phyloP scores from a whole-genome alignment of 208 protist genomes.

The Trypanosoma caninum region DNA sequence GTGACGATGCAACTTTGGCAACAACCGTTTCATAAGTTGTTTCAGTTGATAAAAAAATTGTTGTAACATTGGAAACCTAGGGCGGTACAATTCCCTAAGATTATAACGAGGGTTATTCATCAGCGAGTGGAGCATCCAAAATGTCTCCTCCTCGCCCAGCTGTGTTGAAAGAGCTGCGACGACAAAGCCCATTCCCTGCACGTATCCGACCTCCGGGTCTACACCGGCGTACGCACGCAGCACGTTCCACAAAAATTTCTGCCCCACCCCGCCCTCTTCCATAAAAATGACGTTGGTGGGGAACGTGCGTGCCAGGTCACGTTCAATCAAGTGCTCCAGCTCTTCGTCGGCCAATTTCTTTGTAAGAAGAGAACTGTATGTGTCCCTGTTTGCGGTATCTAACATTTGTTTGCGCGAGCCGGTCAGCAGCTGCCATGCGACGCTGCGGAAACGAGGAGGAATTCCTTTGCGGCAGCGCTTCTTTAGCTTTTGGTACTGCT shows the following conservation, averaged over 20 bases:
- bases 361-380: constrained; percentile 62
- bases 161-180: constrained; percentile 86
- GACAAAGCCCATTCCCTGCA: constrained; percentile 94
- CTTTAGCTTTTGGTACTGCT: constrained; percentile 80
- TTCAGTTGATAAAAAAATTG: constrained; percentile 89
- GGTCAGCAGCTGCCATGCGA: constrained; percentile 86
- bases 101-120: constrained; percentile 84
- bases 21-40: constrained; percentile 60
- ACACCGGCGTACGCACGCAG: constrained; percentile 87
- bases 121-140: constrained; percentile 88
- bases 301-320: constrained; percentile 87
- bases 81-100: constrained; percentile 83
- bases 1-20: constrained; percentile 75
- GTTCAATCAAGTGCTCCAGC: constrained; percentile 59
- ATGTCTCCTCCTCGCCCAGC: constrained; percentile 90
- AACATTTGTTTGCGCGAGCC: constrained; percentile 71
- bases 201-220: constrained; percentile 93
- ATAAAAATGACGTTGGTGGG: constrained; percentile 88
- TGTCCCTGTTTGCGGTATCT: constrained; percentile 60
- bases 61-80: constrained; percentile 89
- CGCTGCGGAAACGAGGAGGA: constrained; percentile 67
- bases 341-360: constrained; percentile 68
- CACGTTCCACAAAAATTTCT: constrained; percentile 85
- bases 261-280: constrained; percentile 75
- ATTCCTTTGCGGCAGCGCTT: constrained; percentile 90